phyloP scores from a whole-genome alignment of 2,329 filamentous ascomycete genomes.

The Fusarium albidum region DNA sequence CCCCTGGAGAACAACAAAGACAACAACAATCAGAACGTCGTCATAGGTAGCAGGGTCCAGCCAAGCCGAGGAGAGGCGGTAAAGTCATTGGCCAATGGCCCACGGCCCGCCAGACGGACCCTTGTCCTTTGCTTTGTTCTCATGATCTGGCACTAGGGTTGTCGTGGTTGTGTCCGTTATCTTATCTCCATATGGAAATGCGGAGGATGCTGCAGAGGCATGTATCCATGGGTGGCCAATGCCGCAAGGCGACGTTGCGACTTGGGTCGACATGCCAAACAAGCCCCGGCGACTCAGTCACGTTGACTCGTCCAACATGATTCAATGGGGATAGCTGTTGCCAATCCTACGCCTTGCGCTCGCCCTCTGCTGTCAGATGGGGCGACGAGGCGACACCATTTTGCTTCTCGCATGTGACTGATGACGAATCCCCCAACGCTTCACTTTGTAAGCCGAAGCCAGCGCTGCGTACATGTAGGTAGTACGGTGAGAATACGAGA shows the following conservation, averaged over 20 bases:
- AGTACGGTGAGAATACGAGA: not conserved
- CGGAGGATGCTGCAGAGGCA: conserved; percentile 19
- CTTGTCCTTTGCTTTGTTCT: not conserved
- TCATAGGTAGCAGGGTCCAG: conserved; percentile 32
- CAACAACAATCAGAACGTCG: conserved; percentile 5
- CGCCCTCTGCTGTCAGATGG: conserved; percentile 13
- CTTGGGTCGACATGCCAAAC: conserved; percentile 6
- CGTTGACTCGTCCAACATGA: conserved; percentile 20
- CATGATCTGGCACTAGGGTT: conserved; percentile 31
- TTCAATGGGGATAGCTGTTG: not conserved
- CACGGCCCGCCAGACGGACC: conserved; percentile 15
- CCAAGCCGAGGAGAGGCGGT: conserved; percentile 12
- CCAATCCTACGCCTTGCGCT: conserved; percentile 14
- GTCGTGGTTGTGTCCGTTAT: conserved; percentile 28
- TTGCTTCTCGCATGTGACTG: conserved; percentile 21
- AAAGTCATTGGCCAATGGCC: conserved; percentile 30
- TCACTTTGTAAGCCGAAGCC: conserved; percentile 3
- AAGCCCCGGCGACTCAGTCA: conserved; percentile 19
- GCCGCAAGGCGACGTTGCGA: conserved; percentile 1
- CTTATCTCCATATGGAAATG: conserved; percentile 31
- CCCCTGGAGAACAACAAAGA: not conserved
- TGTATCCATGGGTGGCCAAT: conserved; percentile 22
- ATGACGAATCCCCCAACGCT: conserved; percentile 24
- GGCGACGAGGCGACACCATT: conserved; percentile 18
- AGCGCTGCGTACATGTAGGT: conserved; percentile 4